Evolutionary conservation across 768 basidiomycete species (phyloP).

Genomic region (Amanita fuliginea): DNA sequence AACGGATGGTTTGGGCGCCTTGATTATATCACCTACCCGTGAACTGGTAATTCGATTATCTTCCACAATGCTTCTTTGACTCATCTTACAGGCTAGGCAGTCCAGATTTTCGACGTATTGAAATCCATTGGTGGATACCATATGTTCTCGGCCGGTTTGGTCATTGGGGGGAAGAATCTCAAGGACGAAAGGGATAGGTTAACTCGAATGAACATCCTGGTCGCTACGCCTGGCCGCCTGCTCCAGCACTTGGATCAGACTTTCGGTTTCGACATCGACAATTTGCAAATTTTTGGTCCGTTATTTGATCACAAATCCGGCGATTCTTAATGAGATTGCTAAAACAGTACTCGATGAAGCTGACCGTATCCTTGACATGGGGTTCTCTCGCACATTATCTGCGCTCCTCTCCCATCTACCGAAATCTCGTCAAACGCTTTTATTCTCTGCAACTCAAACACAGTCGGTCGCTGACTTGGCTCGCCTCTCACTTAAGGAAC

Average conservation of each 20-base stretch:
- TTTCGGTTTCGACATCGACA: conserved; percentile 83
- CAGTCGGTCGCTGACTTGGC: conserved; percentile 82
- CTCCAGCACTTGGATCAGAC: conserved; percentile 99
- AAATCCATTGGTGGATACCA: conserved; percentile 90
- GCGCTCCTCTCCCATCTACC: conserved; percentile 91
- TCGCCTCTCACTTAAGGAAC: conserved; percentile 78
- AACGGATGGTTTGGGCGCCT: conserved; percentile 80
- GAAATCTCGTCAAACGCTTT: conserved; percentile 83
- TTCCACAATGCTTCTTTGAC: neutral
- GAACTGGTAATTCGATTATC: conserved; percentile 55
- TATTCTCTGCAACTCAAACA: conserved; percentile 96
- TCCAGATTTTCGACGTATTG: conserved; percentile 96
- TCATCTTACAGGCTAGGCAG: conserved; percentile 44
- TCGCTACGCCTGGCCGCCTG: conserved; percentile 91
- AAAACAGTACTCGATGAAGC: conserved; percentile 86
- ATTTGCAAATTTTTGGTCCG: conserved; percentile 84
- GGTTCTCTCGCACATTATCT: conserved; percentile 79
- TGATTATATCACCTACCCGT: conserved; percentile 90
- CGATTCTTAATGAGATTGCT: neutral
- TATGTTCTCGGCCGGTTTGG: conserved; percentile 84
- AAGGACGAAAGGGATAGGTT: conserved; percentile 88
- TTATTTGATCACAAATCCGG: conserved; percentile 7
- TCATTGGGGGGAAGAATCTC: conserved; percentile 93
- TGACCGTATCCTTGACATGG: conserved; percentile 94
- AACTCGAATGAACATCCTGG: conserved; percentile 94